Conservation (phyloP, 2,329 filamentous ascomycete genomes). For the Cladosporium halotolerans region DNA sequence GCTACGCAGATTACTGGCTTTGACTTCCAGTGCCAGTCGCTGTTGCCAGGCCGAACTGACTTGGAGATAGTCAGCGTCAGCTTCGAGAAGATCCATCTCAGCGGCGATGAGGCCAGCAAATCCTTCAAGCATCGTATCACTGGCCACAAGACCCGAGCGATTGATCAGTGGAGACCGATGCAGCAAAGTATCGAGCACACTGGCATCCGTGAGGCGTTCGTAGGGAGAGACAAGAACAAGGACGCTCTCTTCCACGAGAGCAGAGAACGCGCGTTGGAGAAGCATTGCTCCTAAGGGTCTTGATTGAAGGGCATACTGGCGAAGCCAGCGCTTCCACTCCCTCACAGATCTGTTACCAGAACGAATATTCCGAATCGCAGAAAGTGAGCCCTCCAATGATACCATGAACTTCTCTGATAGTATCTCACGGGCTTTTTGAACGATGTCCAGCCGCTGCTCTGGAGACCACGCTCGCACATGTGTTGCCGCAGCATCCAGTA, state of each 20-base stretch:
- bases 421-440: constrained; percentile 64
- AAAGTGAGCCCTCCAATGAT: constrained; percentile 81
- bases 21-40: constrained; percentile 76
- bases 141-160: constrained; percentile 28
- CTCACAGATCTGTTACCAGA: constrained; percentile 59
- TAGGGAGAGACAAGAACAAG: constrained; percentile 20
- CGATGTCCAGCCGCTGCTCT: constrained; percentile 64
- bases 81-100: constrained; percentile 80
- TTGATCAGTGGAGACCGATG: constrained; percentile 24
- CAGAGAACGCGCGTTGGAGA: constrained; percentile 81
- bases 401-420: constrained; percentile 81
- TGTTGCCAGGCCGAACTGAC: constrained; percentile 84
- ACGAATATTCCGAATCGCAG: constrained; percentile 76
- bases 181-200: constrained; percentile 27
- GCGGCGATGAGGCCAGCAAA: constrained; percentile 70
- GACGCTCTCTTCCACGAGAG: constrained; percentile 53
- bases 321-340: constrained; percentile 83
- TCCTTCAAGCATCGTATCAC: constrained; percentile 47
- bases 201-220: constrained; percentile 15
- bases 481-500: constrained; percentile 73
- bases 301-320: constrained; percentile 72
- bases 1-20: constrained; percentile 71
- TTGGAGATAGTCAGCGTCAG: constrained; percentile 81
- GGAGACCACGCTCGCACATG: constrained; percentile 76
- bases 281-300: constrained; percentile 87